Conservation (phyloP, 1,284 basidiomycete genomes). For the Malassezia pachydermatis region DNA sequence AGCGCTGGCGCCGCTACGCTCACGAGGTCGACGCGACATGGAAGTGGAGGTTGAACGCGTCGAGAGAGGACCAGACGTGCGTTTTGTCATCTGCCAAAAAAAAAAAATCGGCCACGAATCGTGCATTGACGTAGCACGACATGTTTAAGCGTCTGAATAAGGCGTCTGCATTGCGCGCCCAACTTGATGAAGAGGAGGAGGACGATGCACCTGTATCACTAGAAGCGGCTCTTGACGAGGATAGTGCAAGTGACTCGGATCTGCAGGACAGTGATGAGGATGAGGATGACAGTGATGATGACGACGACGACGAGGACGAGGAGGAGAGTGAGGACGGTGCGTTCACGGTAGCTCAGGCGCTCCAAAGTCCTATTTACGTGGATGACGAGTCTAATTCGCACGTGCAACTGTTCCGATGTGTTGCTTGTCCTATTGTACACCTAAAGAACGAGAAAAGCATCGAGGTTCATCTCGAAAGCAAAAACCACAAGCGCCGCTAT, state of each 20-base stretch:
- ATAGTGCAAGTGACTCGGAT: constrained; percentile 10
- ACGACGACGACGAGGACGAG: constrained; percentile 12
- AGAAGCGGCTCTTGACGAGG: constrained; percentile 5
- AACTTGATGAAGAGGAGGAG: constrained; percentile 2
- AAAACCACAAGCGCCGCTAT: constrained; percentile 12
- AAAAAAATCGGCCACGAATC: too few relatives aligned
- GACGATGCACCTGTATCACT: constrained; percentile 1
- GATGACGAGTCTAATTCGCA: background rate
- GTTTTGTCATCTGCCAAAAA: too few relatives aligned
- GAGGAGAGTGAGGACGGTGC: background rate
- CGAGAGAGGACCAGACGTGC: too few relatives aligned
- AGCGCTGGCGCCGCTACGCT: too few relatives aligned
- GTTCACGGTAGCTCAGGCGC: constrained; percentile 7
- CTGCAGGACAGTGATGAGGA: background rate
- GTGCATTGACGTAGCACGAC: too few relatives aligned
- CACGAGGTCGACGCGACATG: too few relatives aligned
- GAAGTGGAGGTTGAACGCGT: too few relatives aligned
- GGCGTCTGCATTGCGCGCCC: constrained; percentile 2
- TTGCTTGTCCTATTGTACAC: constrained; percentile 5
- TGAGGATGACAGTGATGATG: background rate
- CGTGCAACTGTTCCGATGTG: constrained; percentile 6
- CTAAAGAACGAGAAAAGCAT: constrained; percentile 13
- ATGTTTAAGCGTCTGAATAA: constrained; percentile 17
- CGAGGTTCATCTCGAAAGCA: constrained; percentile 14
- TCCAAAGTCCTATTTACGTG: constrained; percentile 11